Evolutionary conservation across 257 asterid species (phyloP).

Genomic region (Nicotiana attenuata): DNA sequence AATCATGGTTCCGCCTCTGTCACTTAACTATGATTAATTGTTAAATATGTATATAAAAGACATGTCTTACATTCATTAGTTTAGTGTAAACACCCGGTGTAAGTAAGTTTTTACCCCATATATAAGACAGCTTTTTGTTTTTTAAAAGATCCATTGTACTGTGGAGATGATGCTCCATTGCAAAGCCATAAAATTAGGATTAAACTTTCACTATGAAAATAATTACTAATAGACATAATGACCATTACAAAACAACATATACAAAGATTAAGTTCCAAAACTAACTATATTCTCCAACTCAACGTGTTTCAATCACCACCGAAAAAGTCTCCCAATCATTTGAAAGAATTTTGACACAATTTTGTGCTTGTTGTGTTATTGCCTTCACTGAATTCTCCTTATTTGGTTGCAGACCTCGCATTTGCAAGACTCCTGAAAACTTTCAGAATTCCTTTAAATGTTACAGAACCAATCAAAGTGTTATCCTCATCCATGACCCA

Average conservation of each 20-base stretch:
- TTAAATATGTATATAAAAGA: too few species aligned
- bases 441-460: slow-evolving; percentile 50
- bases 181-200: not conserved
- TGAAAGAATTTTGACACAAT: not conserved
- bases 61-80: too few species aligned
- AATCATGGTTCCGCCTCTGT: too few species aligned
- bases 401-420: slow-evolving; percentile 10
- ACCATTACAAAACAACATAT: not conserved
- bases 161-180: not conserved
- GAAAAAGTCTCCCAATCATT: not conserved
- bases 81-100: too few species aligned
- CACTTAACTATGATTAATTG: too few species aligned
- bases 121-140: not conserved
- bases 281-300: not conserved
- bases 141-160: not conserved
- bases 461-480: slow-evolving; percentile 56
- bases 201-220: not conserved
- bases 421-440: slow-evolving; percentile 37
- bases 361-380: not conserved
- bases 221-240: not conserved
- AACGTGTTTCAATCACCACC: not conserved
- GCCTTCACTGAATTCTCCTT: slow-evolving; percentile 8
- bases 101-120: too few species aligned
- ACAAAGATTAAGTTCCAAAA: not conserved
- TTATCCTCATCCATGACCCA: slow-evolving; percentile 77